These are phyloP conservation scores for Aspergillus pseudotamarii DNA, from an alignment of 2,329 filamentous ascomycete genomes.

Conservation along the genomic window DNA sequence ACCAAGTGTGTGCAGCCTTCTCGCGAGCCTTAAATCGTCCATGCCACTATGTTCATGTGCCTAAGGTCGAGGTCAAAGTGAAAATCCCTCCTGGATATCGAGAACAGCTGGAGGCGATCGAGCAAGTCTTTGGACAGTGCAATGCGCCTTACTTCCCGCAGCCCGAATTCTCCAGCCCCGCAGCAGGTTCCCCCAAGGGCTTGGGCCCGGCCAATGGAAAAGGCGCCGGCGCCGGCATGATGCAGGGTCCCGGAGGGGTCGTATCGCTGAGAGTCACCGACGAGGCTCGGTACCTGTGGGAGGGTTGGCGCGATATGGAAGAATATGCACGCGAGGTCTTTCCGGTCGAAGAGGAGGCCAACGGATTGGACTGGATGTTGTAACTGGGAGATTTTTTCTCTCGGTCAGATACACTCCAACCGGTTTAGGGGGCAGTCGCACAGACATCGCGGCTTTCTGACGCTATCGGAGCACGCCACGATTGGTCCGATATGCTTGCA, in stretches of 20 bases:
- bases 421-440: constrained; percentile 11
- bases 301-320: constrained; percentile 84
- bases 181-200: constrained; percentile 42
- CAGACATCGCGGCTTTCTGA: constrained; percentile 14
- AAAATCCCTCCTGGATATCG: constrained; percentile 86
- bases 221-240: constrained; percentile 49
- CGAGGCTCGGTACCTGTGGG: constrained; percentile 82
- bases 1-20: constrained; percentile 80
- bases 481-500: constrained; percentile 20
- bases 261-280: constrained; percentile 69
- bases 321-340: constrained; percentile 96
- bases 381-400: constrained; percentile 25
- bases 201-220: constrained; percentile 42
- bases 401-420: constrained; percentile 14
- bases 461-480: not conserved
- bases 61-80: constrained; percentile 77
- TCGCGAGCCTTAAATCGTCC: constrained; percentile 74
- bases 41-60: constrained; percentile 75
- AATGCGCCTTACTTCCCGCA: constrained; percentile 66
- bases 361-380: constrained; percentile 90
- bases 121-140: constrained; percentile 61
- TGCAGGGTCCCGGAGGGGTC: constrained; percentile 56
- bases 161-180: constrained; percentile 54
- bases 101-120: constrained; percentile 74
- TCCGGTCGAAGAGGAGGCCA: constrained; percentile 89